phyloP scores from a whole-genome alignment of 2,329 filamentous ascomycete genomes.

The Niveomyces coronatus region DNA sequence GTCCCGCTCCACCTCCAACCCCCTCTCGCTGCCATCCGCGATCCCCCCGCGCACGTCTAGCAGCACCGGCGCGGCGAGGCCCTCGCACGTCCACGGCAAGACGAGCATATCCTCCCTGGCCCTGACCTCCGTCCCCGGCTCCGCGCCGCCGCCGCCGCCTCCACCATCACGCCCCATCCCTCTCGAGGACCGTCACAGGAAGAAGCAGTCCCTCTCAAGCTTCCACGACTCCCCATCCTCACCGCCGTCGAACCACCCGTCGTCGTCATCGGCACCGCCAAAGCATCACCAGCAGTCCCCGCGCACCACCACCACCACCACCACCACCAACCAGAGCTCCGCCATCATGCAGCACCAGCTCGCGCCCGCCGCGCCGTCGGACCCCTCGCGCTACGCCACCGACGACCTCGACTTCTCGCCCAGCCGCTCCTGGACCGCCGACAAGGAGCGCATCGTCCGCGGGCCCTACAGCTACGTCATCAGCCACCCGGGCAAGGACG shows the following conservation, averaged over 20 bases:
- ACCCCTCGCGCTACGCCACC: constrained; percentile 42
- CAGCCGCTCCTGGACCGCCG: constrained; percentile 51
- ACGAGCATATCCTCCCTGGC: constrained; percentile 5
- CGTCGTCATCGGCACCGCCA: constrained; percentile 12
- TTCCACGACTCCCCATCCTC: neutral
- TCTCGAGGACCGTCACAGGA: neutral
- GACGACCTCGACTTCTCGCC: constrained; percentile 44
- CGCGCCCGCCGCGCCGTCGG: constrained; percentile 28
- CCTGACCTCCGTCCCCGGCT: constrained; percentile 12
- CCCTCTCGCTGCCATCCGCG: constrained; percentile 40
- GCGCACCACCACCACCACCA: constrained; percentile 3
- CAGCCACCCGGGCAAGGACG: constrained; percentile 73
- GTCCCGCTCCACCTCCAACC: constrained; percentile 25
- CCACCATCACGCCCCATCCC: constrained; percentile 11
- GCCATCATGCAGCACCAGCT: constrained; percentile 22
- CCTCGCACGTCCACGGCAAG: neutral
- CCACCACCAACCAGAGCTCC: neutral
- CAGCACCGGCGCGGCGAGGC: constrained; percentile 6
- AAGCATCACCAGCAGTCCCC: constrained; percentile 2
- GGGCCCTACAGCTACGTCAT: constrained; percentile 76
- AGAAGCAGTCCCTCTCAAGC: constrained; percentile 21
- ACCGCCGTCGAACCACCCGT: too few species aligned
- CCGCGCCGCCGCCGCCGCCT: constrained; percentile 14
- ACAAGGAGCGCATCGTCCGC: constrained; percentile 68
- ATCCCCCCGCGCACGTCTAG: constrained; percentile 69